Conservation (phyloP, 768 basidiomycete species). For the Lyophyllum decastes region DNA sequence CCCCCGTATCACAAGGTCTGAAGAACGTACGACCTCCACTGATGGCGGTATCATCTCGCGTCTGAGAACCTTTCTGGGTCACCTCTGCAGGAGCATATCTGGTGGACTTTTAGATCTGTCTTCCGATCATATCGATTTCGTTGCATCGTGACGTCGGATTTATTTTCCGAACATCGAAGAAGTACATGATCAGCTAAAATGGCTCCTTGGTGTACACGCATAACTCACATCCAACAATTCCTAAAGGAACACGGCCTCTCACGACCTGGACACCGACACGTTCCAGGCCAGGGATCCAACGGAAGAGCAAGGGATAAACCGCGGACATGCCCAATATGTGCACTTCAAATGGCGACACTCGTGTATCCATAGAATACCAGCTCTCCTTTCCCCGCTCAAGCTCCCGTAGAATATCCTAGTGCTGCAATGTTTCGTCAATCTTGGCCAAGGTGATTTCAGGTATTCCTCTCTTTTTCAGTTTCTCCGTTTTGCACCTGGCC, state of each 20-base stretch:
- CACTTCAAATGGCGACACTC: slow-evolving; percentile 4
- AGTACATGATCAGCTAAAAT: background rate
- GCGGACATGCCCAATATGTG: slow-evolving; percentile 10
- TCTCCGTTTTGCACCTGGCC: background rate
- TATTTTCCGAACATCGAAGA: background rate
- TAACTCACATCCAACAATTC: background rate
- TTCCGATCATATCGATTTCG: background rate
- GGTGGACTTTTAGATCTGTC: background rate
- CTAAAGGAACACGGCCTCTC: background rate
- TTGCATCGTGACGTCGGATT: background rate
- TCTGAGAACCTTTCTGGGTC: background rate
- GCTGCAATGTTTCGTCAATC: background rate
- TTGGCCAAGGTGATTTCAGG: background rate
- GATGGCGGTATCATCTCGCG: background rate
- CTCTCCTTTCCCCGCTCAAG: background rate
- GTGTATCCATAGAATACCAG: slow-evolving; percentile 6
- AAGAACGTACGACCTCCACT: background rate
- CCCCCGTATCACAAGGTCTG: background rate
- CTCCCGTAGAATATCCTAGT: slow-evolving; percentile 3
- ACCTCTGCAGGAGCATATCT: background rate
- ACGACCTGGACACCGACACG: background rate
- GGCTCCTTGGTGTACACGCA: background rate
- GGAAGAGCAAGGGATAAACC: slow-evolving; percentile 21
- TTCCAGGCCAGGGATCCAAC: background rate
- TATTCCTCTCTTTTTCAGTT: background rate